A percentile compares a stretch with the other conserved stretches of the same genome.
These are phyloP conservation scores for Trichosporon inkin DNA, from an alignment of 1,284 basidiomycete species.

Conservation along the genomic window DNA sequence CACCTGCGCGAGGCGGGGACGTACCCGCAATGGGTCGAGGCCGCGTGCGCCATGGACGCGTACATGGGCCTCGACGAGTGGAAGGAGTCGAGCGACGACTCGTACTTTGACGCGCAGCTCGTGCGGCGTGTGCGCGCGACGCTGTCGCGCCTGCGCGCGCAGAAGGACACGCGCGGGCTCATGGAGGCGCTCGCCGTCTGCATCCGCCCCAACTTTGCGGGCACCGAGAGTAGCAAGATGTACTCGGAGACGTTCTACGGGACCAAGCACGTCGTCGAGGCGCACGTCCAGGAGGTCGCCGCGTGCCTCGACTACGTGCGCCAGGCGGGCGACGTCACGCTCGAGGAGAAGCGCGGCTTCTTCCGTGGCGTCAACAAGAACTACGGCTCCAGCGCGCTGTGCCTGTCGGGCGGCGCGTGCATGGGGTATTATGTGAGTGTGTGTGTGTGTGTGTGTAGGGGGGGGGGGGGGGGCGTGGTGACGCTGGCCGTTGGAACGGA, in stretches of 20 bases:
- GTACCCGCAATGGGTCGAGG: conserved; percentile 75
- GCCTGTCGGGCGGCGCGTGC: conserved; percentile 87
- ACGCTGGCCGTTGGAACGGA: too few species aligned
- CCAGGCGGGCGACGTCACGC: conserved; percentile 64
- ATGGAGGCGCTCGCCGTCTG: conserved; percentile 90
- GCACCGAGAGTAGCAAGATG: conserved; percentile 80
- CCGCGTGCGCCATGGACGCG: conserved; percentile 72
- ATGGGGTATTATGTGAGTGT: conserved; percentile 75
- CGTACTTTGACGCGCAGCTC: conserved; percentile 74
- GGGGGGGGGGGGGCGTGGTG: too few species aligned
- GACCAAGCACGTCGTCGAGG: conserved; percentile 84
- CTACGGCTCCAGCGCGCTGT: conserved; percentile 83
- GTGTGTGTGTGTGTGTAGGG: too few species aligned
- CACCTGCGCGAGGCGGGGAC: conserved; percentile 67
- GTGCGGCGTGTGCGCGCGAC: conserved; percentile 43
- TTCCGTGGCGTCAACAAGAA: conserved; percentile 85
- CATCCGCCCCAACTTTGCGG: conserved; percentile 89
- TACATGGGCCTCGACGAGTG: conserved; percentile 80
- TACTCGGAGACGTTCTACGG: conserved; percentile 85
- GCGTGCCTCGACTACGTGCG: conserved; percentile 69
- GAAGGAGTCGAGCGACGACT: conserved; percentile 77
- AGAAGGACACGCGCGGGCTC: conserved; percentile 73
- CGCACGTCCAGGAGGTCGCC: conserved; percentile 75
- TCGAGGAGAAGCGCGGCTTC: conserved; percentile 87
- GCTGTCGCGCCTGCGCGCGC: conserved; percentile 32